These are phyloP conservation scores for Geranium rotundifolium DNA, from an alignment of 345 rosid species.

Conservation along the genomic window DNA sequence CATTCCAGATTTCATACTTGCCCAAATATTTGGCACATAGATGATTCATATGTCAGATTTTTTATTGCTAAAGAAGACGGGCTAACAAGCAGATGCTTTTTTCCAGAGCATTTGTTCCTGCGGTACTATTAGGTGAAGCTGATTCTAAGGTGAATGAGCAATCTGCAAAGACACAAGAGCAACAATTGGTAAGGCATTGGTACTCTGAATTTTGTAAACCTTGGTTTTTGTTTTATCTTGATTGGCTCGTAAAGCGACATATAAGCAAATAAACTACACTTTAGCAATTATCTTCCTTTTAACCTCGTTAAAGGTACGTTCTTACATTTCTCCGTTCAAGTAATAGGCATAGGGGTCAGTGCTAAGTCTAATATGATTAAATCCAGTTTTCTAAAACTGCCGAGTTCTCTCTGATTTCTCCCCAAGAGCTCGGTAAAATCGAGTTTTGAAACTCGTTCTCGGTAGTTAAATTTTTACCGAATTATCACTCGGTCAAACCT, in stretches of 20 bases:
- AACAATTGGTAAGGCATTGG: constrained; percentile 42
- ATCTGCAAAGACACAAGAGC: constrained; percentile 58
- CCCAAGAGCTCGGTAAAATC: too few relatives aligned
- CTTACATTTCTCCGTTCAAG: background rate
- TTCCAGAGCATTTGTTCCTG: constrained; percentile 96
- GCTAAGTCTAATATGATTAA: background rate
- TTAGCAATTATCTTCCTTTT: background rate
- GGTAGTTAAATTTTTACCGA: too few relatives aligned
- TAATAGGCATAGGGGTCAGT: background rate
- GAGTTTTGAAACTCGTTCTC: too few relatives aligned
- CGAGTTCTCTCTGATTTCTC: too few relatives aligned
- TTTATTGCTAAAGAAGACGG: background rate
- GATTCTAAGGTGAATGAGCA: constrained; percentile 74
- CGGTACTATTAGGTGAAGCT: constrained; percentile 85
- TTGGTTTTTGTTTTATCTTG: background rate
- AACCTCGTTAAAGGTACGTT: background rate
- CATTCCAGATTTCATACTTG: background rate
- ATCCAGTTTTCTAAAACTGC: background rate
- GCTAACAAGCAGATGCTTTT: constrained; percentile 11
- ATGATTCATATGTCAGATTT: background rate
- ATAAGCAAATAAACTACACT: too few relatives aligned
- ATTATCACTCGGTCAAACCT: too few relatives aligned
- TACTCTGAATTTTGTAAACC: background rate
- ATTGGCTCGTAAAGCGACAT: background rate
- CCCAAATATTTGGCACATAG: background rate